Evolutionary conservation across 2,329 filamentous ascomycete genomes (phyloP), one percentile per base, ranked within the genome.

Genomic region (Alternaria triticina): DNA sequence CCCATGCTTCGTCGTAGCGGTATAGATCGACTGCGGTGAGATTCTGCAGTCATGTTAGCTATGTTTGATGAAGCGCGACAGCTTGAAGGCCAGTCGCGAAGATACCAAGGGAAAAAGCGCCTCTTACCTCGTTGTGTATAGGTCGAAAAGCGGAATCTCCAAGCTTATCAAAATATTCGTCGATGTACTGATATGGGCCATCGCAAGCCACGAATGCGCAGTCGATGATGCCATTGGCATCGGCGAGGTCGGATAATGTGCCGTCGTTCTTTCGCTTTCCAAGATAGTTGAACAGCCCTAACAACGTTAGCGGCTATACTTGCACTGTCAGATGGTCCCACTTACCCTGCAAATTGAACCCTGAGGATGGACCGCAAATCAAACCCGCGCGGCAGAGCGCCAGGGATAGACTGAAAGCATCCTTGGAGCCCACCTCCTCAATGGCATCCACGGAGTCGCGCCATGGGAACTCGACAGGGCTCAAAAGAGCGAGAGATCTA

Each of bases 121-220:
- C 1, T 46, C 57, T 23, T 65, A 67, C 70, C 20, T 68, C 17
- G 12, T 72, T 71, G 7, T 60, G 62, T 44, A 72, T 72, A 3
- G 67, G 61, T 8, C 57, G 65, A 20, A 72, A 72, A 1, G 57
- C 40, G 2, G 79, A 77, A 1, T 79, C 67, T 2, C 80, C 83
- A 11, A 89, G 77, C 67, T 87, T 88, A 25, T 85, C 81, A 67
- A 88, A 89, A 69, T 89, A 89, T 66, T 86, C 86, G 23, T 83
- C 80, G 47, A 89, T 83, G 62, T 89, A 89, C 70, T 89, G 87
- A 66, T 90, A 89, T 0, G 88, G 88, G 25, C 90, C 66, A 60
- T 90, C 88, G 61, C 87, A 89, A 76, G 87, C 90, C 4, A 89
- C 74, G 72, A 90, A 90, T 0, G 61, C 70, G 36, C 70, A 72